phyloP scores from a whole-genome alignment of 164 flowering plant genomes.

The Vitis rupestris region DNA sequence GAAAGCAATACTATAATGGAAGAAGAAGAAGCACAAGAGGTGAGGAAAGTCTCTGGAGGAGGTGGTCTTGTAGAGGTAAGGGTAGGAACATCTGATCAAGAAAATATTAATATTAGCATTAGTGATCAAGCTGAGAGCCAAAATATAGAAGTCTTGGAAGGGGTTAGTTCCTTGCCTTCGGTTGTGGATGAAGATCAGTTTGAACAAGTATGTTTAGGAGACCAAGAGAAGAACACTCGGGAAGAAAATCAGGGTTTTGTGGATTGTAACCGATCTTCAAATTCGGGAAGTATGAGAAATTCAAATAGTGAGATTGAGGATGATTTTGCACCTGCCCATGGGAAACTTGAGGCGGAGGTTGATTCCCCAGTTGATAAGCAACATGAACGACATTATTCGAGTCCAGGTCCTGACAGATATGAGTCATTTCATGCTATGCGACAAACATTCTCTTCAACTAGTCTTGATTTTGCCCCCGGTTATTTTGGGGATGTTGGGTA shows the following conservation, averaged over 20 bases:
- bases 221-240: conserved; percentile 44
- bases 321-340: conserved; percentile 23
- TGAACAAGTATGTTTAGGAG: conserved; percentile 80
- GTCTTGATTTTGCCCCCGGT: conserved; percentile 48
- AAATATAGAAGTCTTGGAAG: conserved; percentile 19
- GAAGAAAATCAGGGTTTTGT: conserved; percentile 19
- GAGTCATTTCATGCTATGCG: conserved; percentile 16
- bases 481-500: conserved; percentile 38
- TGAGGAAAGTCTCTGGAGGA: conserved; percentile 19
- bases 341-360: conserved; percentile 22
- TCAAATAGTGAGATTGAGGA: conserved; percentile 36
- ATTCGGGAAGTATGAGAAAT: conserved; percentile 38
- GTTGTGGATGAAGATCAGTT: conserved; percentile 60
- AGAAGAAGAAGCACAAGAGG: conserved; percentile 43
- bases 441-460: conserved; percentile 46
- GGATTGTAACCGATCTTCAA: conserved; percentile 28
- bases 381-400: conserved; percentile 30
- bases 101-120: conserved; percentile 3
- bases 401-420: conserved; percentile 37
- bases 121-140: conserved; percentile 22
- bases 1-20: conserved; percentile 37
- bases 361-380: conserved; percentile 38
- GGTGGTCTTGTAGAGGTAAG: conserved; percentile 25
- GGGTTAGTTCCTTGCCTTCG: conserved; percentile 20
- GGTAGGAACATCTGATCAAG: conserved; percentile 22